Evolutionary conservation across 1,284 basidiomycete genomes (phyloP), one percentile per base, ranked within the genome.

Genomic region (Fistulinella cinereoalba): DNA sequence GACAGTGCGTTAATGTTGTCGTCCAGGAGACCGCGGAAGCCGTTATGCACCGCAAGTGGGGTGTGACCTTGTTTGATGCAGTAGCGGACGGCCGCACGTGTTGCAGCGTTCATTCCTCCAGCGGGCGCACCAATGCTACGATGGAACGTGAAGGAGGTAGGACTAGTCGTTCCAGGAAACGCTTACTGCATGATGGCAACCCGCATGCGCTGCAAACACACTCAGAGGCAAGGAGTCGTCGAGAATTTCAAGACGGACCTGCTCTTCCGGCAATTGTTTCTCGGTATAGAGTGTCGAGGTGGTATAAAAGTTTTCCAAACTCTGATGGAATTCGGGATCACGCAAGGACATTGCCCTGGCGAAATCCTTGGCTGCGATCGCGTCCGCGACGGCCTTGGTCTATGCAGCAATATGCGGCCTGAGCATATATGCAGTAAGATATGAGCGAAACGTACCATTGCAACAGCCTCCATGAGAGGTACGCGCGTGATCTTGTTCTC

Each of bases 41-140:
- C 95, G 66, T 98, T 99, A 74, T 95, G 85, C 57, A 99, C 84
- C 0, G 85, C 92, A 24, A 97, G 75, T 13, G 95, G 88, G 18
- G 80, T 88, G 68, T 99, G 96, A 1, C 97, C 96, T 61, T 92
- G 88, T 50, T 85, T 83, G 53, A 96, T 73, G 65, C 94, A 98
- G 74, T 92, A 97, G 15, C 96, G 88, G 7, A 92, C 93, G 1
- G 92, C 93, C 27, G 95, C 87, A 37, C 96, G 86, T 0, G 94
- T 97, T 0, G 96, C 96, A 1, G 95, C 95, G 65, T 99, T 98
- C 92, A 99, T 98, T 11, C 97, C 96, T 47, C 96, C 95, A 4
- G 96, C 95, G 3, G 97, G 96, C 1, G 97, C 97, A 51, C 96
- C 96, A 61, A 96, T 85, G 61, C 91, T 95, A 46, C 19, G 43